phyloP scores from a whole-genome alignment of 2,329 filamentous ascomycete genomes.

The Albophoma yamanashiensis region DNA sequence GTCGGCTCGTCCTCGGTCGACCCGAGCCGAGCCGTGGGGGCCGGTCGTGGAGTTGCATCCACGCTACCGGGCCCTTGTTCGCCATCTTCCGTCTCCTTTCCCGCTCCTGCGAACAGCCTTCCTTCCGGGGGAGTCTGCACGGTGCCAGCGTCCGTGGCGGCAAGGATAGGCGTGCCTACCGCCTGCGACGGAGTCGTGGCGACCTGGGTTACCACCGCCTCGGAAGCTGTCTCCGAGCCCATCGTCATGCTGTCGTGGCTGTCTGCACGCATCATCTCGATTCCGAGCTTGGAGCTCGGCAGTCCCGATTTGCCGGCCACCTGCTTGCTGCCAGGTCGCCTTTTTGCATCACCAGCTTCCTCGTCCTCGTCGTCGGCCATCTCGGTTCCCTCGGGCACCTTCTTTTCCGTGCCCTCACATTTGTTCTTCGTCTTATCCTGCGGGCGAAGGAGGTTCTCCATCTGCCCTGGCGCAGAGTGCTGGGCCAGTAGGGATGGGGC shows the following conservation, averaged over 20 bases:
- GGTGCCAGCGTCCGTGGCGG: slow-evolving; percentile 4
- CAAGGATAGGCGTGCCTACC: slow-evolving; percentile 18
- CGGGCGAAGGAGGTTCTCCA: slow-evolving; percentile 49
- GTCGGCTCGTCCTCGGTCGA: slow-evolving; percentile 25
- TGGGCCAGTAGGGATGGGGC: slow-evolving; percentile 47
- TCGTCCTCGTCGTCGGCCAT: slow-evolving; percentile 95
- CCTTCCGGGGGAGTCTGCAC: slow-evolving; percentile 14
- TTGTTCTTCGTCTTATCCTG: slow-evolving; percentile 65
- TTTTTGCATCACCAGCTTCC: slow-evolving; percentile 52
- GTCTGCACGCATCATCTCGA: slow-evolving; percentile 97
- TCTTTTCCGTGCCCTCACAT: slow-evolving; percentile 64
- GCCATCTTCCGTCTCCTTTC: neutral
- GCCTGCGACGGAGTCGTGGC: slow-evolving; percentile 37
- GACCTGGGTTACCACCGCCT: slow-evolving; percentile 37
- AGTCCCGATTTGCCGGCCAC: slow-evolving; percentile 39
- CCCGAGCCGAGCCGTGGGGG: slow-evolving; percentile 3
- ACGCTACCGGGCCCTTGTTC: slow-evolving; percentile 13
- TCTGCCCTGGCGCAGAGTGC: slow-evolving; percentile 53
- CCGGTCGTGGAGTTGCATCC: slow-evolving; percentile 34
- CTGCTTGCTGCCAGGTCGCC: slow-evolving; percentile 30
- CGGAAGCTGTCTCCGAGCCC: slow-evolving; percentile 37
- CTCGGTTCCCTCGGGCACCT: slow-evolving; percentile 62
- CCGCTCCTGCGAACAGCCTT: slow-evolving; percentile 5
- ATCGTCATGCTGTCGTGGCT: slow-evolving; percentile 71
- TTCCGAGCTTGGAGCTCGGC: slow-evolving; percentile 79